Evolutionary conservation across 2,329 filamentous ascomycete species (phyloP), one percentile per base, ranked within the genome.

Genomic region (Furcasterigmium sp.): DNA sequence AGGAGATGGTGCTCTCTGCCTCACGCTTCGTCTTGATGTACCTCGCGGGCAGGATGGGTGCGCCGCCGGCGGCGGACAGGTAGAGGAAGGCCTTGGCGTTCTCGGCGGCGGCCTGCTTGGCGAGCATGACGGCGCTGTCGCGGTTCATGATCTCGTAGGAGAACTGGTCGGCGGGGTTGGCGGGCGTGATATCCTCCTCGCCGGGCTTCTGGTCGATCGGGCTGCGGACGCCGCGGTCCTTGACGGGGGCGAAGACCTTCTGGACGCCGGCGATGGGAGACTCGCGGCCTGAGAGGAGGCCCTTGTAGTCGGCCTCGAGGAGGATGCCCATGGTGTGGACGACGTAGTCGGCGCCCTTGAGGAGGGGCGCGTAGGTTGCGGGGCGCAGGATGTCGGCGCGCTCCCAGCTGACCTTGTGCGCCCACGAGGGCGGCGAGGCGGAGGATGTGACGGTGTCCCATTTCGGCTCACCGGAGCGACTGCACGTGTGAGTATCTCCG

Each of bases 91-190:
- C 80, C 15, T 74, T 67, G 13, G 84, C 83, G 28, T 80, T 73
- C 46, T 80, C 78, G 26, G 68, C 68, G 20, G 76, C 75, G 2
- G 90, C 82, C 60, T 91, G 87, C 56, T 84, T 81, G 13, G 91
- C 93, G 13, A 96, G 75, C 43, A 84, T 78, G 48, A 97, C 80
- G 38, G 91, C 91, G 68, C 73, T 80, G 67, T 97, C 91, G 45
- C 93, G 80, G 68, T 98, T 98, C 89, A 98, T 96, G 47, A 90
- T 75, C 70, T 97, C 93, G 69, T 98, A 98, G 15, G 91, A 96
- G 56, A 95, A 73, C 65, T 93, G 86, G 20, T 83, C 82, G 53
- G 82, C 81, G 37, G 71, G 76, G 61, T 87, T 82, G 41, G 81
- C 73, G 1, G 83, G 76, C 52, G 76, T 73, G 52, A 91, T 74